phyloP scores from a whole-genome alignment of 768 basidiomycete species.

The Lactarius vividus region DNA sequence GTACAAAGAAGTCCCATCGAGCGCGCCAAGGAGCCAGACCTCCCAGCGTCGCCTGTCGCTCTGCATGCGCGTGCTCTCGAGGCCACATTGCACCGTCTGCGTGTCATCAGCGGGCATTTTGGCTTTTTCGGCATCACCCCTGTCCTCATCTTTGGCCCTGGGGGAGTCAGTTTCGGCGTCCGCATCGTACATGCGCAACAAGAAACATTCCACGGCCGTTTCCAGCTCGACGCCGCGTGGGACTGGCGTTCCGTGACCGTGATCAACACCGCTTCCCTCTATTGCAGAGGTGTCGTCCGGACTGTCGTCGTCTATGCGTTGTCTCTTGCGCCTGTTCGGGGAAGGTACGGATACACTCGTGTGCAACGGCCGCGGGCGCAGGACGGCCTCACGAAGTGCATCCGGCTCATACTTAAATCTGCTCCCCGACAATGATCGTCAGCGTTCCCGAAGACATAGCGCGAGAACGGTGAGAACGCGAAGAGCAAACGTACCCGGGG shows the following conservation, averaged over 20 bases:
- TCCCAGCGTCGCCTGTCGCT: constrained; percentile 16
- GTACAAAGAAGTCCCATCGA: neutral
- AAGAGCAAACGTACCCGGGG: constrained; percentile 14
- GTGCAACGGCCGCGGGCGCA: constrained; percentile 20
- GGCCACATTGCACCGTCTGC: neutral
- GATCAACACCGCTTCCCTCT: neutral
- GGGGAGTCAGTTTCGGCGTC: neutral
- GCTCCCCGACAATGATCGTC: neutral
- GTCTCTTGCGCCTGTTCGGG: constrained; percentile 27
- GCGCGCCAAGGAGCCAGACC: constrained; percentile 12
- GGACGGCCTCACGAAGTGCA: constrained; percentile 31
- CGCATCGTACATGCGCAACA: constrained; percentile 26
- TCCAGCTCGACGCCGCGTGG: constrained; percentile 33
- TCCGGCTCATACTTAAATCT: constrained; percentile 36
- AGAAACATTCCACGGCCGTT: constrained; percentile 34
- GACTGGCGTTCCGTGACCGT: neutral
- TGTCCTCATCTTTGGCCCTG: neutral
- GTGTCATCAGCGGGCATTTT: neutral
- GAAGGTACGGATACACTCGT: neutral
- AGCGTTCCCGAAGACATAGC: neutral
- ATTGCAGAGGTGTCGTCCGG: constrained; percentile 1
- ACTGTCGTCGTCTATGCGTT: constrained; percentile 13
- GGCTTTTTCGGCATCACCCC: neutral
- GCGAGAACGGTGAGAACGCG: neutral
- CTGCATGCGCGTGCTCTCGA: neutral